phyloP scores from a whole-genome alignment of 2,329 filamentous ascomycete genomes.

The Ceratocystis ficicola region DNA sequence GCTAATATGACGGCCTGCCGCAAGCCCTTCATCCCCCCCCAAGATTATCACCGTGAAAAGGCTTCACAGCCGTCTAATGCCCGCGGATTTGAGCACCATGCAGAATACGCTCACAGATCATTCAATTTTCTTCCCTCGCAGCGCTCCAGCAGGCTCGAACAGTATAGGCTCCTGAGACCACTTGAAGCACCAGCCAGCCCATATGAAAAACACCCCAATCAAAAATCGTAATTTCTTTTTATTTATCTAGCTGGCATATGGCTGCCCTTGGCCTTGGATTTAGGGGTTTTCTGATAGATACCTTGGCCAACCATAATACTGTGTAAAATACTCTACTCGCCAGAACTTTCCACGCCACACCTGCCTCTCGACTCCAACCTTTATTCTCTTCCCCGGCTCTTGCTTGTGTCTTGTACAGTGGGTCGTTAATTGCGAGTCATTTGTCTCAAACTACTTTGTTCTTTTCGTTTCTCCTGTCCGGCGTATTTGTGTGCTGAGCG shows the following conservation, averaged over 20 bases:
- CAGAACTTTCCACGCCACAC: no score
- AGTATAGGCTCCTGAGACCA: background rate
- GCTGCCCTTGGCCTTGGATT: no score
- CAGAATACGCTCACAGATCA: background rate
- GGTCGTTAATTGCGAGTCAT: background rate
- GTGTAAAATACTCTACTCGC: background rate
- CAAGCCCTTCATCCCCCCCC: background rate
- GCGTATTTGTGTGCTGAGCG: background rate
- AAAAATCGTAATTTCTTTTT: background rate
- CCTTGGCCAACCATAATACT: background rate
- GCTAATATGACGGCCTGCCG: background rate
- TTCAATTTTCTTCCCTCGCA: conserved; percentile 2
- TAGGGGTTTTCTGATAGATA: background rate
- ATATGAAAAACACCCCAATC: background rate
- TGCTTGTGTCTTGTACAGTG: background rate
- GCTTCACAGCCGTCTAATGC: background rate
- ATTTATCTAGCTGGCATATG: background rate
- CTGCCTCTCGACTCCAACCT: background rate
- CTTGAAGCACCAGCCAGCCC: background rate
- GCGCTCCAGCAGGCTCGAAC: background rate
- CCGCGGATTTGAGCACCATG: background rate
- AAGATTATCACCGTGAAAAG: background rate
- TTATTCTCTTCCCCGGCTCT: background rate
- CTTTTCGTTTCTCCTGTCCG: conserved; percentile 3
- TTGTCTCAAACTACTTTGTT: conserved; percentile 3